These are phyloP conservation scores for Veloboletus limbatus DNA, from an alignment of 1,284 basidiomycete species.

Conservation along the genomic window DNA sequence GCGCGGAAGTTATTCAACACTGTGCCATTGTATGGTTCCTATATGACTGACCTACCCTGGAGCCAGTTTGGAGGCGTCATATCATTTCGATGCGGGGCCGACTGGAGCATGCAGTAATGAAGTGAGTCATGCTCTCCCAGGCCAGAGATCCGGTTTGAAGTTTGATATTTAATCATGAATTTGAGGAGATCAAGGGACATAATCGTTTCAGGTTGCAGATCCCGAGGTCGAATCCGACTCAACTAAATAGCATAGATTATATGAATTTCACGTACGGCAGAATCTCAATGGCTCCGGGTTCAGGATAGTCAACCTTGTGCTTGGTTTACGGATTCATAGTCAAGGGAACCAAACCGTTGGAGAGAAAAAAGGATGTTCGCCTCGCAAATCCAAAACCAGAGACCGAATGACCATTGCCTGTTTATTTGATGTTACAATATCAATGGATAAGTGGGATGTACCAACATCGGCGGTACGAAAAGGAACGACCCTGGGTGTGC, in stretches of 20 bases:
- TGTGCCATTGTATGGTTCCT: too few species aligned
- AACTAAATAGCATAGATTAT: constrained; percentile 1
- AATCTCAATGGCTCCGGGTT: constrained; percentile 8
- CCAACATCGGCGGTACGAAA: constrained; percentile 6
- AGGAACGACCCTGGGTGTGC: constrained; percentile 4
- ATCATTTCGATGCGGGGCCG: background rate
- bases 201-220: background rate
- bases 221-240: constrained; percentile 14
- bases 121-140: too few species aligned
- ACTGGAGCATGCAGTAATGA: background rate
- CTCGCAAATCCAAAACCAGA: background rate
- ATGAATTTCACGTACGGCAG: too few species aligned
- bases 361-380: background rate
- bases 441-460: constrained; percentile 3
- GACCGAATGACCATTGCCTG: background rate
- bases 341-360: background rate
- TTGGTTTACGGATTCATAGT: too few species aligned
- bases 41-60: too few species aligned
- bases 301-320: too few species aligned
- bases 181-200: background rate
- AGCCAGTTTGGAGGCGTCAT: too few species aligned
- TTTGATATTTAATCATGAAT: constrained; percentile 4
- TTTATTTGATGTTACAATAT: background rate
- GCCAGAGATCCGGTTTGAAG: constrained; percentile 1
- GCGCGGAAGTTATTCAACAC: too few species aligned